These are phyloP conservation scores for Thielaviopsis populi DNA, from an alignment of 2,329 filamentous ascomycete genomes.

Conservation along the genomic window DNA sequence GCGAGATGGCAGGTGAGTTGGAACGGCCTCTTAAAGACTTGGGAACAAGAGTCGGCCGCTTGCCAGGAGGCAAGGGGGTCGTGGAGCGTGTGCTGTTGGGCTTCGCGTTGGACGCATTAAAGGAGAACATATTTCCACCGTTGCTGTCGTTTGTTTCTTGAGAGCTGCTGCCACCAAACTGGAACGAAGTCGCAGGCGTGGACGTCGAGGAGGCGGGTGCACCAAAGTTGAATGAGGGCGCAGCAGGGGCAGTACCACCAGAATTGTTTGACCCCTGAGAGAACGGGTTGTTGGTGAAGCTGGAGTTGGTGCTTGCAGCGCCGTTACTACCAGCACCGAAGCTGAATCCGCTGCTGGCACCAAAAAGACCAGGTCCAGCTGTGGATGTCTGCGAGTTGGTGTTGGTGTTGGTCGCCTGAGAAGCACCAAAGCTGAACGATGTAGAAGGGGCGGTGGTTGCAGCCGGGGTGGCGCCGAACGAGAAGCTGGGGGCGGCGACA, in stretches of 20 bases:
- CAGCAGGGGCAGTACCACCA: slow-evolving; percentile 18
- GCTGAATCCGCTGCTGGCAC: slow-evolving; percentile 20
- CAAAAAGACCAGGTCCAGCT: slow-evolving; percentile 23
- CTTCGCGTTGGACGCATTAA: slow-evolving; percentile 10
- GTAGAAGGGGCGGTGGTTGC: slow-evolving; percentile 19
- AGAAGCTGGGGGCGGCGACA: slow-evolving; percentile 22
- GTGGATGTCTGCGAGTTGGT: slow-evolving; percentile 11
- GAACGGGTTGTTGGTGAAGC: slow-evolving; percentile 32
- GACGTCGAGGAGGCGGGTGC: slow-evolving; percentile 16
- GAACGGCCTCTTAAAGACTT: slow-evolving; percentile 17
- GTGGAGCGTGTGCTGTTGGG: slow-evolving; percentile 13
- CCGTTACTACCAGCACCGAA: slow-evolving; percentile 13
- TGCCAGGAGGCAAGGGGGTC: slow-evolving; percentile 22
- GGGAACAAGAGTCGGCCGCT: slow-evolving; percentile 24
- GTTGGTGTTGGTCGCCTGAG: slow-evolving; percentile 13
- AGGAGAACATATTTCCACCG: slow-evolving; percentile 19
- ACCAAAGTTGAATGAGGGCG: slow-evolving; percentile 27
- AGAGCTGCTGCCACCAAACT: slow-evolving; percentile 17
- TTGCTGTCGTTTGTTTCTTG: slow-evolving; percentile 21
- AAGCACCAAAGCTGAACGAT: slow-evolving; percentile 29
- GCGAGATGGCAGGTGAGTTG: slow-evolving; percentile 15
- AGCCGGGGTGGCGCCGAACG: slow-evolving; percentile 22
- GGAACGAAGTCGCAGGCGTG: slow-evolving; percentile 13
- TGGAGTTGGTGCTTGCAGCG: slow-evolving; percentile 19
- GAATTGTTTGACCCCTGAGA: background rate